A percentile compares a stretch with the other conserved stretches of the same genome.
phyloP scores from a whole-genome alignment of 805 yeast genomes.

The Yarrowia sp. region DNA sequence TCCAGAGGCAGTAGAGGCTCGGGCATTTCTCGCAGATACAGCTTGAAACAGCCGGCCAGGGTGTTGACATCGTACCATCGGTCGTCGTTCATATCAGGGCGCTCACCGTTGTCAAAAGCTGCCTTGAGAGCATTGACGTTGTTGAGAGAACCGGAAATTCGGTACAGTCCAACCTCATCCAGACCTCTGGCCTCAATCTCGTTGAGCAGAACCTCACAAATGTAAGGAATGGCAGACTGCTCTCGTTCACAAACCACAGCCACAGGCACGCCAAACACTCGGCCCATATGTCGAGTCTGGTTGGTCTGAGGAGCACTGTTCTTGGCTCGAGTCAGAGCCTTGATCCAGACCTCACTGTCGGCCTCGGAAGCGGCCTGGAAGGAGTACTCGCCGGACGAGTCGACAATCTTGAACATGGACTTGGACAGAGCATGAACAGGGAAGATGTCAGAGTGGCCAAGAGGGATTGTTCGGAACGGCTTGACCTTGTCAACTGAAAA shows the following conservation, averaged over 20 bases:
- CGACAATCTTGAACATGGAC: slow-evolving; percentile 44
- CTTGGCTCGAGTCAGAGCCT: slow-evolving; percentile 35
- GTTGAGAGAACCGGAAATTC: slow-evolving; percentile 65
- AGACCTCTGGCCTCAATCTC: slow-evolving; percentile 85
- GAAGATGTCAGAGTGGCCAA: slow-evolving; percentile 24
- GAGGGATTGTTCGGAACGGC: slow-evolving; percentile 6
- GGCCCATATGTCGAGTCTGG: slow-evolving; percentile 38
- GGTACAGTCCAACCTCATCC: slow-evolving; percentile 86
- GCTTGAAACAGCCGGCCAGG: slow-evolving; percentile 82
- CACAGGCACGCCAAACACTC: slow-evolving; percentile 85
- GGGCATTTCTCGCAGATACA: slow-evolving; percentile 80
- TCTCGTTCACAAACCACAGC: slow-evolving; percentile 74
- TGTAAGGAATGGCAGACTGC: slow-evolving; percentile 56
- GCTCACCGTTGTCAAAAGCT: slow-evolving; percentile 53
- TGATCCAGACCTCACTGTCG: slow-evolving; percentile 76
- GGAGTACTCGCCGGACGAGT: slow-evolving; percentile 52
- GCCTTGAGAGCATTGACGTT: slow-evolving; percentile 53
- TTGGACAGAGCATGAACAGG: slow-evolving; percentile 15
- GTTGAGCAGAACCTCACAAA: slow-evolving; percentile 62
- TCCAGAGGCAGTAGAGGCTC: slow-evolving; percentile 73
- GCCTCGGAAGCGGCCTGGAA: slow-evolving; percentile 63
- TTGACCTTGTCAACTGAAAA: slow-evolving; percentile 16
- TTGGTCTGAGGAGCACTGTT: slow-evolving; percentile 31
- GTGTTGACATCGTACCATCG: slow-evolving; percentile 79
- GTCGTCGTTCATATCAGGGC: slow-evolving; percentile 49